Evolutionary conservation across 1,284 basidiomycete species (phyloP).

Genomic region (Takashimella tepidaria): DNA sequence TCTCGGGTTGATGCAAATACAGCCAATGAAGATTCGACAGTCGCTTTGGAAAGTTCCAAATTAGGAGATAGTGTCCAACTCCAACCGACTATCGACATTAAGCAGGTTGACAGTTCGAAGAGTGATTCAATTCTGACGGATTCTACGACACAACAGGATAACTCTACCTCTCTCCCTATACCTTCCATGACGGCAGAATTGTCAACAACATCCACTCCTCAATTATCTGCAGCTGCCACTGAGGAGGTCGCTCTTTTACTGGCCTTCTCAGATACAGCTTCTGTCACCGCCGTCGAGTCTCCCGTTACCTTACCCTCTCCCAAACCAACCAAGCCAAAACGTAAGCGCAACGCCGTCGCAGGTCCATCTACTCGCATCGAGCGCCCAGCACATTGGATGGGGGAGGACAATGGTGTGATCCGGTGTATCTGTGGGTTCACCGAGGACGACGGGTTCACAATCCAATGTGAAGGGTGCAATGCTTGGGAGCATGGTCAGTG

Average conservation of each 20-base stretch:
- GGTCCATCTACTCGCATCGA: conserved; percentile 25
- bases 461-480: conserved; percentile 82
- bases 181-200: too few species aligned
- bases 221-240: not conserved
- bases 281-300: too few species aligned
- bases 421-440: conserved; percentile 47
- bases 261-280: not conserved
- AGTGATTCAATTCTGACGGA: too few species aligned
- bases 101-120: too few species aligned
- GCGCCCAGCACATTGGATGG: conserved; percentile 39
- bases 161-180: not conserved
- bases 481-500: conserved; percentile 90
- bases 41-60: not conserved
- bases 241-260: not conserved
- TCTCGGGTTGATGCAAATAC: not conserved
- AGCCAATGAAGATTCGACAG: not conserved
- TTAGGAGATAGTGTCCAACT: too few species aligned
- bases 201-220: too few species aligned
- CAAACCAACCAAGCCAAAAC: conserved; percentile 28
- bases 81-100: too few species aligned
- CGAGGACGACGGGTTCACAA: conserved; percentile 85
- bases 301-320: not conserved
- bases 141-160: not conserved
- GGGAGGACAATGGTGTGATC: conserved; percentile 45
- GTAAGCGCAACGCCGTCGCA: conserved; percentile 31